Conservation (phyloP, 495 filamentous ascomycete genomes). For the Aspergillus cavernicola region DNA sequence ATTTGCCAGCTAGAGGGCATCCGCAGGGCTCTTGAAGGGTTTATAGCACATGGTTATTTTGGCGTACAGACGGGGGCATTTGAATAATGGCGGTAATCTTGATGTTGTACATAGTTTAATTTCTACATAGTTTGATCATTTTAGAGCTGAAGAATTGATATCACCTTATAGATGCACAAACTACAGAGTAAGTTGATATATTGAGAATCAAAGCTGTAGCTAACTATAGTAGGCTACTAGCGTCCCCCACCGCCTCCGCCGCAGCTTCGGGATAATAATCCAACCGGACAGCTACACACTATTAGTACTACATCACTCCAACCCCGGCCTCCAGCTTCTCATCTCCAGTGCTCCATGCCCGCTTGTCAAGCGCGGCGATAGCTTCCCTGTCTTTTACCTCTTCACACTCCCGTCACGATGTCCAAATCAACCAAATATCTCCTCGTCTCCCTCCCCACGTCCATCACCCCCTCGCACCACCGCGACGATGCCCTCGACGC, state of each 20-base stretch:
- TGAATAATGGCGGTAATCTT: background rate
- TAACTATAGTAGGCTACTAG: background rate
- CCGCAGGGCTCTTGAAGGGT: background rate
- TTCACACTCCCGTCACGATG: constrained; percentile 37
- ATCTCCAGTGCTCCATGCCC: constrained; percentile 16
- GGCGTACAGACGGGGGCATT: constrained; percentile 10
- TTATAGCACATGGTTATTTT: background rate
- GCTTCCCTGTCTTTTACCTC: background rate
- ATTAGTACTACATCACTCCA: constrained; percentile 10
- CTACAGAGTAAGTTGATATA: too few species aligned
- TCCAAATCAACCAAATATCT: constrained; percentile 61
- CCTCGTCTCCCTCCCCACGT: constrained; percentile 71
- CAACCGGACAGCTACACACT: constrained; percentile 9
- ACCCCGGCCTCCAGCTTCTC: background rate
- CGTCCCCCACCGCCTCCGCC: constrained; percentile 19
- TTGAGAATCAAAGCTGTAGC: too few species aligned
- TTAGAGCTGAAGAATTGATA: background rate
- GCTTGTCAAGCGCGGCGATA: constrained; percentile 13
- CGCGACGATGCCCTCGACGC: constrained; percentile 75
- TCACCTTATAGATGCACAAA: too few species aligned
- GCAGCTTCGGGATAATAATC: constrained; percentile 15
- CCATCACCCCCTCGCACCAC: constrained; percentile 67
- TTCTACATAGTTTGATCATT: background rate
- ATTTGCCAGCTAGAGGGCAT: constrained; percentile 15
- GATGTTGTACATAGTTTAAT: constrained; percentile 14